These are phyloP conservation scores for Lenwebbia sp. DNA, from an alignment of 345 rosid species.

Conservation along the genomic window DNA sequence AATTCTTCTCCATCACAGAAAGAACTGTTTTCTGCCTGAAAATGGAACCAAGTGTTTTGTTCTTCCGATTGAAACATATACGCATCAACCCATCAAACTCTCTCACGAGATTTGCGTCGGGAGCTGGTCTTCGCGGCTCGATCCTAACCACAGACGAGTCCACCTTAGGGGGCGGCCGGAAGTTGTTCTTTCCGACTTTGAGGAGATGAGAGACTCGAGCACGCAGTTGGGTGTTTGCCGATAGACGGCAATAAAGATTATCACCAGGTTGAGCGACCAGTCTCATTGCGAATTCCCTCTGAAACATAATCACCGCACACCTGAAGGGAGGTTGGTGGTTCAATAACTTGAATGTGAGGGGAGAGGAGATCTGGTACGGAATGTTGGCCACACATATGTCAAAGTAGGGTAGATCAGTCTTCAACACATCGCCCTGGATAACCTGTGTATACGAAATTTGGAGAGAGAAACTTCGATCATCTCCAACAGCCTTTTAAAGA, in stretches of 20 bases:
- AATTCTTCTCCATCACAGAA: conserved; percentile 65
- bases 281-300: conserved; percentile 91
- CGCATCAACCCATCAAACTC: conserved; percentile 90
- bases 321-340: conserved; percentile 73
- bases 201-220: conserved; percentile 87
- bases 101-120: conserved; percentile 43
- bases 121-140: conserved; percentile 70
- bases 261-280: conserved; percentile 88
- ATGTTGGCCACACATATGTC: conserved; percentile 92
- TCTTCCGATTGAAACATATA: conserved; percentile 82
- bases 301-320: conserved; percentile 90
- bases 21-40: conserved; percentile 68
- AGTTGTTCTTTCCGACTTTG: conserved; percentile 91
- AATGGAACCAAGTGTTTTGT: conserved; percentile 76
- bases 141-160: conserved; percentile 92
- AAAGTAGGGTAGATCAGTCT: conserved; percentile 77
- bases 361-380: conserved; percentile 90
- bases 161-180: conserved; percentile 92
- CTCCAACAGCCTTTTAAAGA: background rate
- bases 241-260: conserved; percentile 70
- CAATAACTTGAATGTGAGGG: conserved; percentile 75
- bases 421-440: conserved; percentile 84
- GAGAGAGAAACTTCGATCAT: background rate
- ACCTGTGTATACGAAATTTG: conserved; percentile 28
- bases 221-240: conserved; percentile 75